These are phyloP conservation scores for Boletus tomentosulus DNA, from an alignment of 768 basidiomycete species.

Conservation along the genomic window DNA sequence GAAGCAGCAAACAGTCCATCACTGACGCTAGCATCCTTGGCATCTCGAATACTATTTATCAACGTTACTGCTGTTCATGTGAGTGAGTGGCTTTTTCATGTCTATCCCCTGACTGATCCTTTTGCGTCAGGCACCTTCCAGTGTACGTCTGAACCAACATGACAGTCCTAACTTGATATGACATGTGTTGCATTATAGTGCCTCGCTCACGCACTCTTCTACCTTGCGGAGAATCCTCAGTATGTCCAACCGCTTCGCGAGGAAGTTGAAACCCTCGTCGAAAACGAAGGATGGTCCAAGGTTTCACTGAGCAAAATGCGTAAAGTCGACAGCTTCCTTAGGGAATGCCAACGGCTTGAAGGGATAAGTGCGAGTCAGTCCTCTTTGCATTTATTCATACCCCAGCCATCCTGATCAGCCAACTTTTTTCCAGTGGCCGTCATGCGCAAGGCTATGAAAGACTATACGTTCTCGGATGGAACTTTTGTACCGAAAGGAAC, in stretches of 20 bases:
- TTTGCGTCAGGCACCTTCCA: slow-evolving; percentile 8
- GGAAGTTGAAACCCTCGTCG: slow-evolving; percentile 10
- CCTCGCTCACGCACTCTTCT: slow-evolving; percentile 8
- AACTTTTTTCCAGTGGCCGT: slow-evolving; percentile 1
- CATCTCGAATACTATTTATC: slow-evolving; percentile 4
- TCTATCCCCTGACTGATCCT: not conserved
- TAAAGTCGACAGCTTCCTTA: slow-evolving; percentile 19
- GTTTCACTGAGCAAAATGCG: slow-evolving; percentile 12
- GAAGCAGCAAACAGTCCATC: slow-evolving; percentile 19
- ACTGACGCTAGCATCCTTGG: slow-evolving; percentile 20
- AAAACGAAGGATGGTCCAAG: slow-evolving; percentile 19
- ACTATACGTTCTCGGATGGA: slow-evolving; percentile 33
- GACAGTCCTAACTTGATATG: not conserved
- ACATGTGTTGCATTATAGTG: not conserved
- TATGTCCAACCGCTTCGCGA: slow-evolving; percentile 14
- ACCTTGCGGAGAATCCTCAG: slow-evolving; percentile 12
- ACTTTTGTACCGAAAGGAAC: slow-evolving; percentile 34
- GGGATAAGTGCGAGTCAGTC: slow-evolving; percentile 26
- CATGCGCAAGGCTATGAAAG: slow-evolving; percentile 8
- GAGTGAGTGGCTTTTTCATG: not conserved
- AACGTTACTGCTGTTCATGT: slow-evolving; percentile 24
- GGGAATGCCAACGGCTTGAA: slow-evolving; percentile 24
- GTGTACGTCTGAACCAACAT: not conserved
- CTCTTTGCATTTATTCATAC: not conserved
- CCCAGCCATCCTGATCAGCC: not conserved